phyloP scores from a whole-genome alignment of 139 green algal species.

The Diplosphaera chodatii region DNA sequence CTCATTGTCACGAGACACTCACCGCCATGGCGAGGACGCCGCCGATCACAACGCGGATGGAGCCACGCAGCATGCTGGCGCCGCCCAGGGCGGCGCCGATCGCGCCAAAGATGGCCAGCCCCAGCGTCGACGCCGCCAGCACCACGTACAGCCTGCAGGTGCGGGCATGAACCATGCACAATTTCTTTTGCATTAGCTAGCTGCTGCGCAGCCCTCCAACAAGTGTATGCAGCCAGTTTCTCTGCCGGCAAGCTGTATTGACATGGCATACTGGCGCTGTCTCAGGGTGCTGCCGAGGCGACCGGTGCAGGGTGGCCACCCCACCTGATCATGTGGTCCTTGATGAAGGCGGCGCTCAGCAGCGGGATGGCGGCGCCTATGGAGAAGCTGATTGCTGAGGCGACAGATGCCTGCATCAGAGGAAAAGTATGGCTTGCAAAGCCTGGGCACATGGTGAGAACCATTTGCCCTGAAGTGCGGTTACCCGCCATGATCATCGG shows the following conservation, averaged over 20 bases:
- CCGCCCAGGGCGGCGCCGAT: constrained; percentile 60
- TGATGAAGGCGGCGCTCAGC: constrained; percentile 53
- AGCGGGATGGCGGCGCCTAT: constrained; percentile 61
- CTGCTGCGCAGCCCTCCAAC: background rate
- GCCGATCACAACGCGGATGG: constrained; percentile 55
- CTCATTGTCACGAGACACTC: background rate
- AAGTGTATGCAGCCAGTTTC: no score
- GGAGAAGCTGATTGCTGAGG: constrained; percentile 54
- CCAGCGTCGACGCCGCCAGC: constrained; percentile 21
- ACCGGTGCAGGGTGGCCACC: background rate
- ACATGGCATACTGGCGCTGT: background rate
- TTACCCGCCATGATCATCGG: background rate
- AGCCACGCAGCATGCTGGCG: constrained; percentile 34
- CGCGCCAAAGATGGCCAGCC: constrained; percentile 49
- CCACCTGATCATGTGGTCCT: constrained; percentile 2
- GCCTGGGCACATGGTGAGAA: background rate
- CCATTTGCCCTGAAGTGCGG: no score
- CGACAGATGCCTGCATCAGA: constrained; percentile 24
- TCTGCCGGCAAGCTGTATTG: no score
- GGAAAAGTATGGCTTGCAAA: background rate
- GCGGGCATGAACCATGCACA: background rate
- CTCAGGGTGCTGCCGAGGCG: background rate
- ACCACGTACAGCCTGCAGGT: constrained; percentile 29
- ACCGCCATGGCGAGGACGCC: constrained; percentile 65
- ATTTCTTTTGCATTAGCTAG: background rate